Conservation (phyloP, 257 asterid species). For the Paulownia fortunei region DNA sequence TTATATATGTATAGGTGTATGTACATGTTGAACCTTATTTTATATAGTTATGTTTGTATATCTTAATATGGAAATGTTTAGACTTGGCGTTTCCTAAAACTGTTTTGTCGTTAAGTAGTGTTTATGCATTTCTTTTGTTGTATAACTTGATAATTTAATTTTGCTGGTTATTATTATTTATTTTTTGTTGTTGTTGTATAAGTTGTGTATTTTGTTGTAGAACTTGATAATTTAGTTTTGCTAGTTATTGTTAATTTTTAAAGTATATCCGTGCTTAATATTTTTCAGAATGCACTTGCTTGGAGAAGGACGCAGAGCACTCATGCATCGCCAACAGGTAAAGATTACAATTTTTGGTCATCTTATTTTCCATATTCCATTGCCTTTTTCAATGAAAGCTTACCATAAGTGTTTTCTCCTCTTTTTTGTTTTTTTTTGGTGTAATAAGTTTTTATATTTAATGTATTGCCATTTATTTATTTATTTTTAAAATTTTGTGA, state of each 20-base stretch:
- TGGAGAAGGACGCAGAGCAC: constrained; percentile 53
- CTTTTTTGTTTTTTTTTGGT: neutral
- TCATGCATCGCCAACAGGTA: constrained; percentile 56
- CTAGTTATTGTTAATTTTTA: constrained; percentile 20
- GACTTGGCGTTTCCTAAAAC: neutral
- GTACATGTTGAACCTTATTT: neutral
- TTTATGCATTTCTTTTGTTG: neutral
- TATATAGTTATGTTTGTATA: too few species aligned
- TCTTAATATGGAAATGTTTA: neutral
- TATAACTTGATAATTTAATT: neutral
- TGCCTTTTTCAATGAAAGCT: neutral
- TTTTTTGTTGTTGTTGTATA: too few species aligned
- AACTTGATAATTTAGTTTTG: constrained; percentile 1
- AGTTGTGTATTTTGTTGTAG: neutral
- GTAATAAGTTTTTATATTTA: neutral
- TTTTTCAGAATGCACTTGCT: constrained; percentile 49
- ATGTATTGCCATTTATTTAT: neutral
- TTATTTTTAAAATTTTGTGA: neutral
- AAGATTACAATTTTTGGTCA: neutral
- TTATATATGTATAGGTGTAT: neutral
- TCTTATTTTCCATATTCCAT: neutral
- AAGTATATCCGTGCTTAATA: constrained; percentile 23
- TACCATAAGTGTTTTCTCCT: neutral
- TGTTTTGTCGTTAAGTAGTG: neutral
- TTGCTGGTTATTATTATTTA: too few species aligned